Percentiles rank a stretch among this genome's conserved stretches.
These are phyloP conservation scores for Ophiocordyceps camponoti-saundersi DNA, from an alignment of 2,329 filamentous ascomycete genomes.

Conservation along the genomic window DNA sequence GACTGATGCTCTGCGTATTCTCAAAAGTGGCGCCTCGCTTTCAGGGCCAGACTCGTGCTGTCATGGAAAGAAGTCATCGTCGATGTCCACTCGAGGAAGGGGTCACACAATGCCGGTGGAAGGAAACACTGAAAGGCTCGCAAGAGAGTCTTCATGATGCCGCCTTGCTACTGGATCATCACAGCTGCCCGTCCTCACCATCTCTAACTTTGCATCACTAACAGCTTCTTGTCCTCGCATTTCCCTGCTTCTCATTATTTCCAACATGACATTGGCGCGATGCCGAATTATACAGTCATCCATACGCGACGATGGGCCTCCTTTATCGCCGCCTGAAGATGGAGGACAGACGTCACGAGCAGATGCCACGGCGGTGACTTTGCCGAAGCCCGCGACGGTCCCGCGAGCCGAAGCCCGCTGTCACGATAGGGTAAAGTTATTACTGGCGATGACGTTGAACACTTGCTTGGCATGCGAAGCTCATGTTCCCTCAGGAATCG, in stretches of 20 bases:
- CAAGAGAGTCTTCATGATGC: neutral
- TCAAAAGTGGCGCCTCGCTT: neutral
- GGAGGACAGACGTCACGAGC: neutral
- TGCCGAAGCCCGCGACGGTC: neutral
- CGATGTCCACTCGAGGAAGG: neutral
- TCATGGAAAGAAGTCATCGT: neutral
- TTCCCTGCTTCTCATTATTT: neutral
- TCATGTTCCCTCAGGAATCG: neutral
- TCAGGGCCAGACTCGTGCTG: neutral
- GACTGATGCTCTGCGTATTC: conserved; percentile 5
- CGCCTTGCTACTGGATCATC: neutral
- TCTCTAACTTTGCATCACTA: neutral
- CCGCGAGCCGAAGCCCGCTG: neutral
- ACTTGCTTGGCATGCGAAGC: neutral
- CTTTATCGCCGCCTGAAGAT: neutral
- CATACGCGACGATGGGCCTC: neutral
- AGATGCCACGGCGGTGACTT: neutral
- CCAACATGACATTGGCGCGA: neutral
- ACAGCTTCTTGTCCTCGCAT: neutral
- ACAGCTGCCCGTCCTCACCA: neutral
- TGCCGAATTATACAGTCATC: neutral
- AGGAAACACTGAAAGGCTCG: neutral
- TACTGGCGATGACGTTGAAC: neutral
- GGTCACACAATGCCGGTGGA: neutral
- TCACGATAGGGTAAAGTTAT: neutral